Percentiles rank a stretch among this genome's conserved stretches.
These are phyloP conservation scores for Hanseniaspora hatyaiensis DNA, from an alignment of 805 yeast genomes.

Conservation along the genomic window DNA sequence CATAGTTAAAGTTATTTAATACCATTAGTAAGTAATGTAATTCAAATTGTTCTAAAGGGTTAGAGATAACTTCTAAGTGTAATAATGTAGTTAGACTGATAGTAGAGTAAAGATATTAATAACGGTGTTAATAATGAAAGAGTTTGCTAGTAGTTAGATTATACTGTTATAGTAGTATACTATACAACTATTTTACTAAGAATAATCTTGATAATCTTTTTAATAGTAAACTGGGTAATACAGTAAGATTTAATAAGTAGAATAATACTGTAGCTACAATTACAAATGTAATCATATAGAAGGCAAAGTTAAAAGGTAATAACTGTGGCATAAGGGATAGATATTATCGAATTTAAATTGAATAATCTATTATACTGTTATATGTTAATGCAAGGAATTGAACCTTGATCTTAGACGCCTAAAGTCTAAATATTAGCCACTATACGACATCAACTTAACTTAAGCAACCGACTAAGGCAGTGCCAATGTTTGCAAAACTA, in stretches of 20 bases:
- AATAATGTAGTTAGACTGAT: no score
- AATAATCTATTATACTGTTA: no score
- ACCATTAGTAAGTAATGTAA: constrained; percentile 8
- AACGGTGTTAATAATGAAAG: no score
- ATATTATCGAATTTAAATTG: no score
- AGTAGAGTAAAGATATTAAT: not conserved
- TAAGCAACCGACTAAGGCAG: not conserved
- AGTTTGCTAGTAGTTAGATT: no score
- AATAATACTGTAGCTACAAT: constrained; percentile 1
- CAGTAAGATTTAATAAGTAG: constrained; percentile 4
- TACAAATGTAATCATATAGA: constrained; percentile 11
- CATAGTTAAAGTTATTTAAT: constrained; percentile 10
- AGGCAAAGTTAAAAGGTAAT: constrained; percentile 13
- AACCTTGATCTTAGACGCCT: constrained; percentile 4
- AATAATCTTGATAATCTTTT: constrained; percentile 14
- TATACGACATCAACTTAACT: not conserved
- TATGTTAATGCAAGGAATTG: constrained; percentile 9
- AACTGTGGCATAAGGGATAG: constrained; percentile 12
- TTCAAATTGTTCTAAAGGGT: constrained; percentile 15
- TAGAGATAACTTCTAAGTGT: not conserved
- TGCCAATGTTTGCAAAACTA: no score
- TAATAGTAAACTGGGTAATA: constrained; percentile 8
- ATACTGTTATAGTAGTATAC: no score
- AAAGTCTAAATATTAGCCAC: constrained; percentile 5
- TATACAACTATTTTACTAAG: not conserved